Percentiles rank a stretch among this genome's conserved stretches.
phyloP scores from a whole-genome alignment of 441 rosid species.

The Corymbia calophylla region DNA sequence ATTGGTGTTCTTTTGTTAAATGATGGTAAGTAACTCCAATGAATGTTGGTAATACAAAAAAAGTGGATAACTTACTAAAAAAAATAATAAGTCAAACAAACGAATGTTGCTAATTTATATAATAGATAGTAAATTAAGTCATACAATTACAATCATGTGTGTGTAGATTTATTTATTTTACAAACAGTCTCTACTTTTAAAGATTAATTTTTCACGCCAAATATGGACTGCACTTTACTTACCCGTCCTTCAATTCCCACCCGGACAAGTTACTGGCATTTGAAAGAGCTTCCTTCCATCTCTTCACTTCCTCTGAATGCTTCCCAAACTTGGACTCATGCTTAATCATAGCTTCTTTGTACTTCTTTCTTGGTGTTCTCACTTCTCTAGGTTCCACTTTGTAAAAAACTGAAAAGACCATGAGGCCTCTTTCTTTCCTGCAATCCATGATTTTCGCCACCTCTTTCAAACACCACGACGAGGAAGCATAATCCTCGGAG shows the following conservation, averaged over 20 bases:
- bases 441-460: accelerated
- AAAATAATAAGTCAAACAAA: no score
- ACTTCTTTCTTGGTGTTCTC: accelerated
- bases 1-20: no score
- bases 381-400: neutral
- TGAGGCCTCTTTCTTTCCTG: accelerated
- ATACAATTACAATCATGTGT: neutral
- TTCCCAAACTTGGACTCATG: neutral
- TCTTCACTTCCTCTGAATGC: neutral
- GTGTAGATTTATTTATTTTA: neutral
- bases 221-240: neutral
- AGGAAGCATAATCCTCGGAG: neutral
- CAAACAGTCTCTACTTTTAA: neutral
- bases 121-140: no score
- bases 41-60: no score
- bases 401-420: accelerated
- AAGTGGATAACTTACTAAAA: no score
- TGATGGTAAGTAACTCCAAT: no score
- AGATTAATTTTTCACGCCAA: neutral
- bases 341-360: accelerated
- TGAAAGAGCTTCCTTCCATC: neutral
- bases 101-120: no score
- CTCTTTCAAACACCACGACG: accelerated
- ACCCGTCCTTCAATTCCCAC: neutral
- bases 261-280: neutral